Percentiles rank a stretch among this genome's conserved stretches.
These are phyloP conservation scores for Botrytis deweyae DNA, from an alignment of 2,329 filamentous ascomycete genomes.

Conservation along the genomic window DNA sequence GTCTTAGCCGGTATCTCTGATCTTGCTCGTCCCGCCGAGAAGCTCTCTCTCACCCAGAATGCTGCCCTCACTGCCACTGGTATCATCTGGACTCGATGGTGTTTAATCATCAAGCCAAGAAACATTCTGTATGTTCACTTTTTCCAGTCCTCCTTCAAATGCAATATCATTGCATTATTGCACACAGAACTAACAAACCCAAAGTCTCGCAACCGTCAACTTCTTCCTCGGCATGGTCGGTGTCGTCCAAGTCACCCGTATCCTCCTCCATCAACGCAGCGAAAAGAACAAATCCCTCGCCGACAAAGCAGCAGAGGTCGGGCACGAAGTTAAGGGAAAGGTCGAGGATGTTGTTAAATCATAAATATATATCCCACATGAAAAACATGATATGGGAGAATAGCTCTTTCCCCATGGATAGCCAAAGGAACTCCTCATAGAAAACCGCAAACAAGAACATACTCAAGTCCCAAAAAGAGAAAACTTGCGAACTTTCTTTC, in stretches of 20 bases:
- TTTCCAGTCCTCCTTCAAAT: conserved; percentile 24
- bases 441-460: background rate
- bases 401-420: background rate
- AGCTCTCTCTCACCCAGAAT: conserved; percentile 92
- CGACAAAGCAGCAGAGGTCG: conserved; percentile 28
- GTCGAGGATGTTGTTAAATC: conserved; percentile 41
- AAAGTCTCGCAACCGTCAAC: conserved; percentile 87
- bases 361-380: conserved; percentile 28
- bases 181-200: conserved; percentile 6
- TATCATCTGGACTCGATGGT: conserved; percentile 98
- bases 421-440: background rate
- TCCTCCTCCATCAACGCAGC: conserved; percentile 61
- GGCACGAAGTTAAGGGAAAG: conserved; percentile 32
- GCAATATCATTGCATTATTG: background rate
- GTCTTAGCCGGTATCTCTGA: conserved; percentile 91
- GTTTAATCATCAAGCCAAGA: conserved; percentile 90
- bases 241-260: conserved; percentile 76
- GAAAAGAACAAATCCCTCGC: conserved; percentile 51
- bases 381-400: background rate
- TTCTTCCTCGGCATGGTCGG: conserved; percentile 95
- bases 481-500: background rate
- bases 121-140: conserved; percentile 72
- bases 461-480: background rate
- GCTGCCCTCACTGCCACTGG: conserved; percentile 85
- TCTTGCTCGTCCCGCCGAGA: conserved; percentile 85